A percentile compares a stretch with the other conserved stretches of the same genome.
These are phyloP conservation scores for Phytophthora aleatoria DNA, from an alignment of 352 stramenopile species.

Conservation along the genomic window DNA sequence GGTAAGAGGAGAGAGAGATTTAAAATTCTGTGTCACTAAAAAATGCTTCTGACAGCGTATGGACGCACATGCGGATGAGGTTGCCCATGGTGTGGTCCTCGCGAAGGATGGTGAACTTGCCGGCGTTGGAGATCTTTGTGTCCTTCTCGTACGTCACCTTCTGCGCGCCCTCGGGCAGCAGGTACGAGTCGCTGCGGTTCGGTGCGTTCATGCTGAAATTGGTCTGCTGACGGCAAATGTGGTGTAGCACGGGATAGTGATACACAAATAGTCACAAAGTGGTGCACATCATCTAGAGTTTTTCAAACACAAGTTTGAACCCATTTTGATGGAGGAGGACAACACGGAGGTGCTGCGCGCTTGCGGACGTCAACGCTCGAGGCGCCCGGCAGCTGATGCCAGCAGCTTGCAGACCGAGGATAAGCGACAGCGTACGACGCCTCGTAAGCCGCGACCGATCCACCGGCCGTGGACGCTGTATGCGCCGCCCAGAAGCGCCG, in stretches of 20 bases:
- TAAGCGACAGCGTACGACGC: slow-evolving; percentile 13
- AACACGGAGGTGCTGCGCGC: not conserved
- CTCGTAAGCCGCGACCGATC: slow-evolving; percentile 9
- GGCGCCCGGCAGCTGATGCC: not conserved
- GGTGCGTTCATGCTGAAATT: slow-evolving; percentile 74
- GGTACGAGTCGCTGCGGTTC: slow-evolving; percentile 83
- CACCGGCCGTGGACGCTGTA: slow-evolving; percentile 60
- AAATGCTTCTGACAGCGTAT: not conserved
- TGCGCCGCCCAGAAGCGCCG: slow-evolving; percentile 30
- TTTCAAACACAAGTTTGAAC: not conserved
- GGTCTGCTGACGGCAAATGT: slow-evolving; percentile 5
- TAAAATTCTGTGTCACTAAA: not conserved
- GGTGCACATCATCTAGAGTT: not conserved
- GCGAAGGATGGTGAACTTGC: slow-evolving; percentile 97
- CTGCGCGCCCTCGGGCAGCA: slow-evolving; percentile 82
- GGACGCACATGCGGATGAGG: slow-evolving; percentile 95
- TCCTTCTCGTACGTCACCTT: slow-evolving; percentile 96
- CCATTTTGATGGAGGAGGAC: slow-evolving; percentile 24
- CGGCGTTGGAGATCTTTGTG: slow-evolving; percentile 97
- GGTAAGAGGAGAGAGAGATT: not conserved
- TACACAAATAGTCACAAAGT: not conserved
- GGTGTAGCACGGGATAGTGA: not conserved
- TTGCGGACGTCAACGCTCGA: slow-evolving; percentile 5
- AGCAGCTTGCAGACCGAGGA: slow-evolving; percentile 7
- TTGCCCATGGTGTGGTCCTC: slow-evolving; percentile 99